A percentile compares a stretch with the other conserved stretches of the same genome.
Conservation (phyloP, 805 yeast genomes). For the Saccharomycopsis sp. region DNA sequence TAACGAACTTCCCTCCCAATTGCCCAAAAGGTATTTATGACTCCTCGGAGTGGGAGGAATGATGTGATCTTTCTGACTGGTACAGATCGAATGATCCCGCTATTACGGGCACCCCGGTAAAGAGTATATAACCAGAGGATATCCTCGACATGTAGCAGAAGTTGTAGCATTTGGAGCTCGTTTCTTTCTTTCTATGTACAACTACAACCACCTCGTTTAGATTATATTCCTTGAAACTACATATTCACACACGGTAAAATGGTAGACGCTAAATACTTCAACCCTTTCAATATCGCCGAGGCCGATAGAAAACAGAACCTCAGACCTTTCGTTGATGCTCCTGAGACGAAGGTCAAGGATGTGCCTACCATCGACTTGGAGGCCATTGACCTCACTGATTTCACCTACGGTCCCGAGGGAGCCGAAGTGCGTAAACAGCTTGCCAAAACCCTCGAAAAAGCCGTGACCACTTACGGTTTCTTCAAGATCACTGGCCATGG, state of each 20-base stretch:
- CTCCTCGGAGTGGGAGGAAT: neutral
- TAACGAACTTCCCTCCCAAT: too few relatives aligned
- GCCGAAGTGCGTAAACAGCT: slow-evolving; percentile 27
- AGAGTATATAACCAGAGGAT: too few relatives aligned
- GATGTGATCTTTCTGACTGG: neutral
- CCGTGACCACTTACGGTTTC: slow-evolving; percentile 39
- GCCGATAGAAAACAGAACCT: slow-evolving; percentile 25
- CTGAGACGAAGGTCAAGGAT: slow-evolving; percentile 21
- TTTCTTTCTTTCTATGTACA: too few relatives aligned
- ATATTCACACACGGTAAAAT: neutral
- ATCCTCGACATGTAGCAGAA: too few relatives aligned
- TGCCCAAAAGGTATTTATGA: neutral
- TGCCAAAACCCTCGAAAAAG: slow-evolving; percentile 34
- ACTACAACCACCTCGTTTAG: too few relatives aligned
- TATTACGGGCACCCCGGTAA: too few relatives aligned
- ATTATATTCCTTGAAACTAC: neutral
- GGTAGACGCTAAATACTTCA: neutral
- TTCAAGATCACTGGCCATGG: slow-evolving; percentile 39
- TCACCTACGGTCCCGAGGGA: slow-evolving; percentile 33
- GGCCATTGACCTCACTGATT: slow-evolving; percentile 33
- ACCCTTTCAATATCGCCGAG: slow-evolving; percentile 6
- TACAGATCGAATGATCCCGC: too few relatives aligned
- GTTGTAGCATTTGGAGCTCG: too few relatives aligned
- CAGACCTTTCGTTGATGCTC: slow-evolving; percentile 30
- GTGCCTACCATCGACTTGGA: slow-evolving; percentile 25